Conservation (phyloP, 495 filamentous ascomycete genomes). For the Daldinia vernicosa region DNA sequence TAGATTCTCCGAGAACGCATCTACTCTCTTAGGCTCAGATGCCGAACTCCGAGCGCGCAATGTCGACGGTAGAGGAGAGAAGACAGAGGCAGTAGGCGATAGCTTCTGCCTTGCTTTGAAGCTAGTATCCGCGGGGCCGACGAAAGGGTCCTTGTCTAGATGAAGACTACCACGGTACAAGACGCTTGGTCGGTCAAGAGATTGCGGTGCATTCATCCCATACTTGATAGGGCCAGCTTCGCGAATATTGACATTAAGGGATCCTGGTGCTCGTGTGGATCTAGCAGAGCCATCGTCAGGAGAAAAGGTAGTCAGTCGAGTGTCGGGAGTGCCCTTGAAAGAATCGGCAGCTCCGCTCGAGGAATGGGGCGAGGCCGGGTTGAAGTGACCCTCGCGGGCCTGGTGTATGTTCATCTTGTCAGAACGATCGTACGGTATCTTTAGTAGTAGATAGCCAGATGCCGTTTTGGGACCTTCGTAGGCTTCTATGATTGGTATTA, state of each 20-base stretch:
- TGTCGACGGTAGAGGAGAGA: conserved; percentile 51
- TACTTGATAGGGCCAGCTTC: conserved; percentile 37
- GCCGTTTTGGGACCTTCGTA: background rate
- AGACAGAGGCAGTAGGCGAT: conserved; percentile 60
- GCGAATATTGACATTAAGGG: conserved; percentile 34
- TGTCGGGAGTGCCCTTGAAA: conserved; percentile 69
- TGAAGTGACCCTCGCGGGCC: conserved; percentile 50
- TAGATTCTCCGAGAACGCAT: conserved; percentile 18
- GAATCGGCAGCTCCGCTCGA: conserved; percentile 64
- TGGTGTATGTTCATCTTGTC: conserved; percentile 44
- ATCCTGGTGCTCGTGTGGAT: conserved; percentile 44
- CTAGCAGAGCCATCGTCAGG: conserved; percentile 61
- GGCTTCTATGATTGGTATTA: background rate
- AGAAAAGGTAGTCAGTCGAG: conserved; percentile 69
- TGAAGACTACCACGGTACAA: conserved; percentile 30
- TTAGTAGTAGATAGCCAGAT: background rate
- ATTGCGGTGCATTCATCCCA: conserved; percentile 19
- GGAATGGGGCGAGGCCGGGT: conserved; percentile 65
- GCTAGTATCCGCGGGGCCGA: conserved; percentile 40
- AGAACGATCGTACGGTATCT: conserved; percentile 10
- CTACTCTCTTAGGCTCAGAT: conserved; percentile 30
- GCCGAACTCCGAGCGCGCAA: conserved; percentile 45
- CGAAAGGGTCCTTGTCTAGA: conserved; percentile 56
- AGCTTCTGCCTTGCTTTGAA: conserved; percentile 53
- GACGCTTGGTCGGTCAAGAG: conserved; percentile 26